Base-by-base conservation (phyloP, 73 alveolate species). In the Paramecium sexaurelia region DNA sequence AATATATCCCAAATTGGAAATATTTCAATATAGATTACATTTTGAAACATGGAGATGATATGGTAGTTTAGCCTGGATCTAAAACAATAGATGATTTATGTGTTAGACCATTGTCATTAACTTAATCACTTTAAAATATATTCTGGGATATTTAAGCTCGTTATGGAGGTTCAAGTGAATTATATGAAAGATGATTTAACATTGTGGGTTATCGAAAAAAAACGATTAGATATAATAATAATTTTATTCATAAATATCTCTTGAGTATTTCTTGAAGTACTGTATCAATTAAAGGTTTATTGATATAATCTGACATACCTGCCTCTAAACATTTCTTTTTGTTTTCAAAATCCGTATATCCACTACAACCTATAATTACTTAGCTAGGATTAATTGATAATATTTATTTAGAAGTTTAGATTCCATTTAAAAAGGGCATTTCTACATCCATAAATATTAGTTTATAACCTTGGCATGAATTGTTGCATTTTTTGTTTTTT, bases 71-170 rank as follows among this genome's bases (percentile, higher is more conserved):
- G 43, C n/a, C 55, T 15, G 83, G 83, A 69, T 82, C 78, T 41
- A 88, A 88, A 41, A 88, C 89, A 0, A 91, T 88, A 37, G 95
- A 91, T 29, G 94, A 93, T 29, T 55, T 93, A 83, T 73, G 55
- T 29, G 96, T 93, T 13, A 83, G 85, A 55, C 96, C 96, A 17
- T 43, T 93, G 55, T 91, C 96, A 35, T 93, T 93, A 83, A 92
- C 95, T 2, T 11, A 26, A 43, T 45, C 55, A 8, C 55, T 78
- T n/a, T 7, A 78, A 24, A 78, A 78, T 43, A 78, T 78, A n/a
- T 78, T 78, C 36, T 39, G 40, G 43, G 90, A 78, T 78, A 40
- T 78, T 6, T 6, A 78, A 33, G 90, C 90, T 71, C 86, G 86
- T 71, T 71, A 71, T 71, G 83, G 83, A 1, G 83, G 83, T 13